Evolutionary conservation across 768 basidiomycete genomes (phyloP), one percentile per base, ranked within the genome.

Genomic region (Lactarius trivialis): DNA sequence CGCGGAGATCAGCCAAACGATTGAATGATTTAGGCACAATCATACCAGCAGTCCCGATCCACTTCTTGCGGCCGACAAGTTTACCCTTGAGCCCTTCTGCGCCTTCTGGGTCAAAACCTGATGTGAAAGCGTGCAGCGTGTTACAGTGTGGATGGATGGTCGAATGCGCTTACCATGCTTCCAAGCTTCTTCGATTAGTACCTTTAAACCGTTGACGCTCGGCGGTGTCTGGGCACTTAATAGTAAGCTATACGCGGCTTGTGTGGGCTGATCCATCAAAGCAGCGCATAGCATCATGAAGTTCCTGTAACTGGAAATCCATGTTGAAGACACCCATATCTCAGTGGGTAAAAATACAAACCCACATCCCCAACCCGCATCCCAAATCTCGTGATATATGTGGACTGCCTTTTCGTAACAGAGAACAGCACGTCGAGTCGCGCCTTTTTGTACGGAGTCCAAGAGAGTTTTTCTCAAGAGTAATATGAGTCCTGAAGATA

Each of bases 181-280:
- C 93, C 93, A 97, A 3, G 93, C 93, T 59, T 79, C 76, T 71
- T 96, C 89, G 50, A 97, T 84, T 85, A 86, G 87, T 8, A 63
- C 69, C 68, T 96, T 93, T 34, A 95, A 70, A 68, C 89, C 86
- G 19, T 84, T 76, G 19, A 96, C 79, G 21, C 91, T 78, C 2
- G 93, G 93, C 1, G 81, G 73, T 11, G 74, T 73, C 4, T 82
- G 81, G n/a, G 73, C 65, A 56, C 84, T 81, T 3, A 93, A 76
- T 19, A 85, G 74, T 2, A 81, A 74, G 60, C 80, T 81, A 72
- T 93, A 93, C 59, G 79, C 59, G 1, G 82, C 80, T 69, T 89
- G 87, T 14, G 72, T 60, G 56, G 73, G 72, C 70, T 93, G 91
- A 54, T 78, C 80, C 80, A 89, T 84, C 24, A 93, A 79, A 6